Base-by-base conservation (phyloP, 192 early-diverging fungal species). In the Globomyces pollinis-pini region DNA sequence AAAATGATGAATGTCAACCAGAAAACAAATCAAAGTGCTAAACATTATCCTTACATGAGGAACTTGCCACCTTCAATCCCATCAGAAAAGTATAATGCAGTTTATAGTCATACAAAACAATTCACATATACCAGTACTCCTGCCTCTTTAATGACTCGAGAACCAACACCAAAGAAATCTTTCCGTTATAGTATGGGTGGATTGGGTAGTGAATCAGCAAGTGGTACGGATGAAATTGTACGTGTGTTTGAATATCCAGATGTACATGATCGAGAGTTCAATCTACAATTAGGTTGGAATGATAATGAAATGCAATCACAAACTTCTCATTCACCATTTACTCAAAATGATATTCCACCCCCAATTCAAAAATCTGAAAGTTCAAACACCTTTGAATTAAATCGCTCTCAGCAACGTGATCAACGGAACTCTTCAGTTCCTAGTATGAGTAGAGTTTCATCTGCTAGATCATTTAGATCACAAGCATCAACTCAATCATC, bases 31-130 rank as follows among this genome's bases (percentile, higher is more conserved):
- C 23, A 26, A 4, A 47, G 23, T 47, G 23, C 3, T 3, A 20
- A 47, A 26, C 44, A 47, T n/a, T 47, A 47, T 47, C 44, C 44
- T 8, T 47, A 26, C 23, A 47, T 47, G 44, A 47, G 44, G 28
- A 47, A 47, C 44, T 13, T 47, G 3, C 44, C 44, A 26, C 44
- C 44, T 26, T 47, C 44, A 15, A 47, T 47, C 11, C 44, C 44
- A 1, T 20, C 44, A 3, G 44, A 47, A 8, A 20, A 20, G 3
- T 47, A 47, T 24, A 47, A 47, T 13, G 44, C 44, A 47, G 28
- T 2, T 24, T 47, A 47, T 26, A 26, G 23, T 2, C 21, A 47
- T 8, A 47, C 44, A 47, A 47, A 47, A 13, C 21, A 47, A 26
- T 47, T 47, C 13, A 47, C 44, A 2, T 26, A 47, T 47, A 20